Evolutionary conservation across 2,329 filamentous ascomycete genomes (phyloP).

Genomic region (Fusarium illudens): DNA sequence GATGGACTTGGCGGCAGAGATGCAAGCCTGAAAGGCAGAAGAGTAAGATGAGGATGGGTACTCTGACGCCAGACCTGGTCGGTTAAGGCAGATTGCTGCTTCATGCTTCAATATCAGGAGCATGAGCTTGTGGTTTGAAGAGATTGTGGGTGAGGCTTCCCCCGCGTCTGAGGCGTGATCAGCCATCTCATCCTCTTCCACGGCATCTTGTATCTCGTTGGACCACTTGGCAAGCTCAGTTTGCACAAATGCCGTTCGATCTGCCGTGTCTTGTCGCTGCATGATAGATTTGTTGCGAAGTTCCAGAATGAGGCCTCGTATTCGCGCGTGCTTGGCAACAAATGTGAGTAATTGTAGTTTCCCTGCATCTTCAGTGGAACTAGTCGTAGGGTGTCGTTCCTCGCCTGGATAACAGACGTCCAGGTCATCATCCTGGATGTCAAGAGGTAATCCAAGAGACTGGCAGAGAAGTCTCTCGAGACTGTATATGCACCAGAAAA

Average conservation of each 20-base stretch:
- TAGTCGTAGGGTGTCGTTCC: conserved; percentile 51
- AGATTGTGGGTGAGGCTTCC: conserved; percentile 27
- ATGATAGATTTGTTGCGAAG: conserved; percentile 61
- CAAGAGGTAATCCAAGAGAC: conserved; percentile 62
- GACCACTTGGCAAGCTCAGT: conserved; percentile 61
- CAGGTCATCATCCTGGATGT: conserved; percentile 64
- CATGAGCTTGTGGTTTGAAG: conserved; percentile 51
- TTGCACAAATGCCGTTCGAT: conserved; percentile 56
- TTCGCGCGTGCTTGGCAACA: conserved; percentile 57
- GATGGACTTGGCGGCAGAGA: conserved; percentile 58
- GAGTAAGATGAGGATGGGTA: conserved; percentile 54
- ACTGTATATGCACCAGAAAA: conserved; percentile 67
- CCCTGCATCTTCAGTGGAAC: conserved; percentile 22
- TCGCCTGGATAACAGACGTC: conserved; percentile 64
- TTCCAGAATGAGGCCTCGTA: conserved; percentile 61
- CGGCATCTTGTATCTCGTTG: conserved; percentile 61
- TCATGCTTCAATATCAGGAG: conserved; percentile 58
- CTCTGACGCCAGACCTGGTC: conserved; percentile 58
- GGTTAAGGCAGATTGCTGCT: conserved; percentile 59
- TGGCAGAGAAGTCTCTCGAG: conserved; percentile 65
- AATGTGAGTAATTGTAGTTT: conserved; percentile 50
- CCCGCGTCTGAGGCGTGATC: conserved; percentile 8
- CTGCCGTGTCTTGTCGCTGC: conserved; percentile 53
- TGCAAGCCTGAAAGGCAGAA: conserved; percentile 60
- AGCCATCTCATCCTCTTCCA: conserved; percentile 48